Base-by-base conservation (phyloP, 306 rosid genomes). In the Gynostemma pentaphyllum region DNA sequence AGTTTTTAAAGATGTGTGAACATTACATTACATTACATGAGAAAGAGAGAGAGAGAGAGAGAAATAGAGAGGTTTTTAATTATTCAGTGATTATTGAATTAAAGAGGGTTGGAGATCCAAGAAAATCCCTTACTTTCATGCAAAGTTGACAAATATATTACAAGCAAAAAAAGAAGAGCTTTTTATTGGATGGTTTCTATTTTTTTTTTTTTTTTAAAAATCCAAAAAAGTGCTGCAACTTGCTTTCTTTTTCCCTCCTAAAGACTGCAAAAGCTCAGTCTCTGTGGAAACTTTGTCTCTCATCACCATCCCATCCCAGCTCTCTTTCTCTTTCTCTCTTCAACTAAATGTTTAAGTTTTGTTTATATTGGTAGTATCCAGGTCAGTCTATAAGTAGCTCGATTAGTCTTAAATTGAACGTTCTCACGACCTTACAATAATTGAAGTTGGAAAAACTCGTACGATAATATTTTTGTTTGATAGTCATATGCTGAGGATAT, bases 81-180 rank as follows among this genome's bases (percentile, higher is more conserved):
- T 71, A 81, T 85, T 63, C 50, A 83, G 76, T 81, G 82, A 83
- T 85, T 75, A 88, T 79, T 81, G 65, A 57, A 19, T n/a, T n/a
- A n/a, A n/a, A 75, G 40, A 19, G 77, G 44, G 83, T 78, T 77
- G 68, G 73, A 85, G 96, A 85, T 88, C 95, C 87, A 52, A 89
- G 95, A 83, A n/a, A 80, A 63, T 86, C 85, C 83, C 88, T 80
- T 80, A 80, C 95, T 89, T 89, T 86, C 88, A 80, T 76, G 83
- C 75, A 83, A 81, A 78, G 69, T 18, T 75, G 70, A 63, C 74
- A 70, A 83, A 9, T 56, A 34, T 26, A 52, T 36, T 34, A 57
- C 63, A 50, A 56, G 73, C 67, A 67, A 55, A 78, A 71, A 68
- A 79, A 62, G 45, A 26, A 69, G 65, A 36, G 68, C 70, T 62